These are phyloP conservation scores for Boletus tomentosulus DNA, from an alignment of 768 basidiomycete species.

Conservation along the genomic window DNA sequence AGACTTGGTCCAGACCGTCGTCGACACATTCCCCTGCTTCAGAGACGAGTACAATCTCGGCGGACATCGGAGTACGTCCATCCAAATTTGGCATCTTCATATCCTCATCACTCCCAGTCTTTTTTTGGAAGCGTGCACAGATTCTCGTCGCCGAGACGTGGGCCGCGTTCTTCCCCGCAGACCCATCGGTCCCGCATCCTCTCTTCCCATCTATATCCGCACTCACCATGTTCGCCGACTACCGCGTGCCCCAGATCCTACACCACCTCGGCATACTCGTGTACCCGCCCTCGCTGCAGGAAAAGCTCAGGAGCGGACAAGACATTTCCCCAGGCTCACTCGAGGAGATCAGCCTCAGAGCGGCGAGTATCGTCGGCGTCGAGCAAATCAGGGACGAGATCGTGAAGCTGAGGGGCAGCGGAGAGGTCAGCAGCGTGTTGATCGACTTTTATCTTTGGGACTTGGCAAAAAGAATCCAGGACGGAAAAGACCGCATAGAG, in stretches of 20 bases:
- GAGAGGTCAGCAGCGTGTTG: conserved; percentile 63
- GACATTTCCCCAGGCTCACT: conserved; percentile 50
- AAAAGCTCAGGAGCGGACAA: conserved; percentile 42
- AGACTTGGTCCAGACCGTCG: conserved; percentile 67
- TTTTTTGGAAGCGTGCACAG: conserved; percentile 87
- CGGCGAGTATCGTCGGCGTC: conserved; percentile 75
- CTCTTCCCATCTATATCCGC: conserved; percentile 67
- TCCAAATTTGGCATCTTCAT: not conserved
- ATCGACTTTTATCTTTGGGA: conserved; percentile 95
- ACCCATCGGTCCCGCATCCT: conserved; percentile 50
- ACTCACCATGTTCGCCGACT: conserved; percentile 94
- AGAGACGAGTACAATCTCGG: conserved; percentile 62
- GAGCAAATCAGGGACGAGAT: conserved; percentile 69
- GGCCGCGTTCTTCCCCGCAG: conserved; percentile 82
- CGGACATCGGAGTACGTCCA: conserved; percentile 51
- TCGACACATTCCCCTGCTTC: conserved; percentile 69
- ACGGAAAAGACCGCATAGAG: conserved; percentile 53
- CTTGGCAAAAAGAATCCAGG: conserved; percentile 71
- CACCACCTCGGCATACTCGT: conserved; percentile 75
- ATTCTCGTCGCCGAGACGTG: conserved; percentile 89
- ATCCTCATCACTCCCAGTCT: conserved; percentile 43
- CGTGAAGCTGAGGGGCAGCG: conserved; percentile 19
- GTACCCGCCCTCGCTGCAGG: conserved; percentile 62
- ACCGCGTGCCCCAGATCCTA: conserved; percentile 86
- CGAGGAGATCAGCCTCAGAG: conserved; percentile 77